phyloP scores from a whole-genome alignment of 1,284 basidiomycete species.

The Xerocomus minutiporus region DNA sequence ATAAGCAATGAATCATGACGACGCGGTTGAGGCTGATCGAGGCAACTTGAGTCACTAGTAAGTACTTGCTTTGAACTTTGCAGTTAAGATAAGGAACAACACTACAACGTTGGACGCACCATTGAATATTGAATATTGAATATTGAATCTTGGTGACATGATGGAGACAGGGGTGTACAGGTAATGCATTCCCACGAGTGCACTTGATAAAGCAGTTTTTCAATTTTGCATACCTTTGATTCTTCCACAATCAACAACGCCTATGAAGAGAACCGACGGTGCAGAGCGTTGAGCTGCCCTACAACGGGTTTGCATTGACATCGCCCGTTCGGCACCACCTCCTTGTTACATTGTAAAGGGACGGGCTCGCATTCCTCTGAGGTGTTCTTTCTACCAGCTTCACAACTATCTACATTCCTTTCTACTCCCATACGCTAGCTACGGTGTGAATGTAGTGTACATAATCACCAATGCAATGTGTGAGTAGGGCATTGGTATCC shows the following conservation, averaged over 20 bases:
- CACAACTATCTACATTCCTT: neutral
- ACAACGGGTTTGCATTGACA: conserved; percentile 37
- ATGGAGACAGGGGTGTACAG: neutral
- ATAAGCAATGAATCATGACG: conserved; percentile 11
- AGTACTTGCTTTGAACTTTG: too few relatives aligned
- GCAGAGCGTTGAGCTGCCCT: conserved; percentile 43
- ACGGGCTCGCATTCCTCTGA: conserved; percentile 44
- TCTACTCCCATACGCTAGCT: neutral
- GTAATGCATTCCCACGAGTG: conserved; percentile 23
- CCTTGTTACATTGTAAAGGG: conserved; percentile 48
- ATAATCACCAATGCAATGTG: conserved; percentile 44
- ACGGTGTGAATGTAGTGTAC: neutral
- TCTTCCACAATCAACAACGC: conserved; percentile 52
- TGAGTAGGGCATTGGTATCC: conserved; percentile 60
- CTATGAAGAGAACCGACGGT: conserved; percentile 43
- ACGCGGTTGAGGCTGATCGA: too few relatives aligned
- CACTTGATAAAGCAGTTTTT: conserved; percentile 3
- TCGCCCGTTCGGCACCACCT: conserved; percentile 47
- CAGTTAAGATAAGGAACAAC: too few relatives aligned
- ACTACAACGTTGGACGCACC: too few relatives aligned
- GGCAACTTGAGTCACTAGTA: too few relatives aligned
- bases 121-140: too few relatives aligned
- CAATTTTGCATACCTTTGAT: conserved; percentile 23
- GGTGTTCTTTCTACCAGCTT: conserved; percentile 28
- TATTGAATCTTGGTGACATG: too few relatives aligned